Percentiles rank a stretch among this genome's conserved stretches.
Evolutionary conservation across 148 eudicot genomes (phyloP).

Genomic region (Vaccinium vitisidaea): DNA sequence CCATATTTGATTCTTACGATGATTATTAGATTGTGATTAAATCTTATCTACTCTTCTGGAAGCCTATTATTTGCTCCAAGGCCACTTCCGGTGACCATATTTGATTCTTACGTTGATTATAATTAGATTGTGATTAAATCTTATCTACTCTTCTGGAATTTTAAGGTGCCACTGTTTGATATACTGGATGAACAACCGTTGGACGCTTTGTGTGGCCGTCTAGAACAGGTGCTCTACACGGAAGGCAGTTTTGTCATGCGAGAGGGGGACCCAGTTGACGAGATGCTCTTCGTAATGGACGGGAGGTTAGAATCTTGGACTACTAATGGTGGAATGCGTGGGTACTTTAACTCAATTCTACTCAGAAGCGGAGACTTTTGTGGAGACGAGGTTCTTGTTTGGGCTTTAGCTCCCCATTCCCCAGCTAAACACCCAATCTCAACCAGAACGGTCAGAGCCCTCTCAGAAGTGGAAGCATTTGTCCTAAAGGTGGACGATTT

Average conservation of each 20-base stretch:
- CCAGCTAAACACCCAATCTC: slow-evolving; percentile 55
- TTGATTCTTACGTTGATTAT: not conserved
- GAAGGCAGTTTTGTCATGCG: slow-evolving; percentile 46
- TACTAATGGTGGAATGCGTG: slow-evolving; percentile 37
- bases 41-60: not conserved
- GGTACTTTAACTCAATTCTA: too few species aligned
- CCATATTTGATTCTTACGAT: not conserved
- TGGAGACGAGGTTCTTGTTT: slow-evolving; percentile 70
- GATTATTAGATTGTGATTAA: not conserved
- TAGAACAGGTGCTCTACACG: slow-evolving; percentile 55
- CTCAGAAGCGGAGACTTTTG: slow-evolving; percentile 66
- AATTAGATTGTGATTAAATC: too few species aligned
- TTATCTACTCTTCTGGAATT: not conserved
- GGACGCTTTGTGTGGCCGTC: slow-evolving; percentile 69
- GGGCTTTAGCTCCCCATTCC: slow-evolving; percentile 57
- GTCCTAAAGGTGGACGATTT: slow-evolving; percentile 55
- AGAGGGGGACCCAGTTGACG: slow-evolving; percentile 69
- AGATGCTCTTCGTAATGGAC: slow-evolving; percentile 66
- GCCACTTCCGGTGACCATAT: too few species aligned
- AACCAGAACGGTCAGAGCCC: slow-evolving; percentile 66
- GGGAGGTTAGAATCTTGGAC: slow-evolving; percentile 62
- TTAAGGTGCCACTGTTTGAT: slow-evolving; percentile 59
- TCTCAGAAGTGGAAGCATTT: slow-evolving; percentile 73
- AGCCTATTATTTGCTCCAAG: too few species aligned
- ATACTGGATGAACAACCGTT: slow-evolving; percentile 70